phyloP scores from a whole-genome alignment of 2,329 filamentous ascomycete genomes.

The Westerdykella aurantiaca region DNA sequence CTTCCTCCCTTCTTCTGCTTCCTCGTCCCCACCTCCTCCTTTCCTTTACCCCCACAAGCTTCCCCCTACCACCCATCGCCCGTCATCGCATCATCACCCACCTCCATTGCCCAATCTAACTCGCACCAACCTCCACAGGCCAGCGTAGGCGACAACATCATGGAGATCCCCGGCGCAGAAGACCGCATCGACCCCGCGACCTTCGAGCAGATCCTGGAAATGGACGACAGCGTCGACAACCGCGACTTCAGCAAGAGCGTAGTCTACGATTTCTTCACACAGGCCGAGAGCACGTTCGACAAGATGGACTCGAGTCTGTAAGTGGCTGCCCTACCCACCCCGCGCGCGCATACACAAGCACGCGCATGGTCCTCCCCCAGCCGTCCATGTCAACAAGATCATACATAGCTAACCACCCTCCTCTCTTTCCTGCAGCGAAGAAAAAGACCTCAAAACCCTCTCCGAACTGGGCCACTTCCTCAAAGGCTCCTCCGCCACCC shows the following conservation, averaged over 20 bases:
- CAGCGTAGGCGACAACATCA: constrained; percentile 28
- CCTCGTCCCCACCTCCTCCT: constrained; percentile 2
- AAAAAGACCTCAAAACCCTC: constrained; percentile 65
- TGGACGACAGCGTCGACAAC: constrained; percentile 87
- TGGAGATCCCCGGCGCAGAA: constrained; percentile 56
- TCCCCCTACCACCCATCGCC: not conserved
- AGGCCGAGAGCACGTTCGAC: constrained; percentile 77
- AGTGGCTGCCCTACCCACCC: constrained; percentile 38
- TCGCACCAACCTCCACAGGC: constrained; percentile 10
- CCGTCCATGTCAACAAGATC: not conserved
- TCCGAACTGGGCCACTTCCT: constrained; percentile 89
- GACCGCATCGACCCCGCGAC: constrained; percentile 73
- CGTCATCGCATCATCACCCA: constrained; percentile 1
- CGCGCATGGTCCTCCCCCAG: not conserved
- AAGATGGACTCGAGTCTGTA: constrained; percentile 82
- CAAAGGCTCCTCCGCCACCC: constrained; percentile 92
- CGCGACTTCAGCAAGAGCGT: constrained; percentile 84
- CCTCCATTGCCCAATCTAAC: not conserved
- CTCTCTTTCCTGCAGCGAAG: constrained; percentile 47
- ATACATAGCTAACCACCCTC: not conserved
- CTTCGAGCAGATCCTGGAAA: constrained; percentile 94
- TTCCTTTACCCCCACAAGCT: not conserved
- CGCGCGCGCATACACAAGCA: not conserved
- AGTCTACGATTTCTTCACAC: constrained; percentile 87
- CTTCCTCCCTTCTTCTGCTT: not conserved